A percentile compares a stretch with the other conserved stretches of the same genome.
Conservation (phyloP, 1,284 basidiomycete genomes). For the Fistulinella staudtii region DNA sequence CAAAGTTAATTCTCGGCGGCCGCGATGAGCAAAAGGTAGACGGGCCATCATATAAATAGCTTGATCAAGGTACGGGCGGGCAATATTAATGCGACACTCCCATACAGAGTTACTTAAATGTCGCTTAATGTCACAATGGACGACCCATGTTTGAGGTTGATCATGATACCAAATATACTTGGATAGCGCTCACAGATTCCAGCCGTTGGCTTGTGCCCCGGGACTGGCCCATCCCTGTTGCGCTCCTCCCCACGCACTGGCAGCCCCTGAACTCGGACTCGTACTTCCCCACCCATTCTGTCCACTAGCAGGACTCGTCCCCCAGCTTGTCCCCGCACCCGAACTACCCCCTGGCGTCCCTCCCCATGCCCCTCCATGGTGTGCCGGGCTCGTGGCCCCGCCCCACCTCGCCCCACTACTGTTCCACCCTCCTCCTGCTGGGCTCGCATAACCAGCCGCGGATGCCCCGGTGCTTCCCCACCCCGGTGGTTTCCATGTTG, state of each 20-base stretch:
- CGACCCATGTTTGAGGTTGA: too few relatives aligned
- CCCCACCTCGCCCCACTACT: conserved; percentile 27
- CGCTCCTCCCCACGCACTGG: conserved; percentile 29
- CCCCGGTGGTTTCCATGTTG: conserved; percentile 19
- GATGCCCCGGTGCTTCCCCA: conserved; percentile 24
- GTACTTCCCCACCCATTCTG: conserved; percentile 29
- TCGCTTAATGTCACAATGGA: too few relatives aligned
- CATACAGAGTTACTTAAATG: too few relatives aligned
- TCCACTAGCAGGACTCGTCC: conserved; percentile 41
- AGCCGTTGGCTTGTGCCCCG: conserved; percentile 49
- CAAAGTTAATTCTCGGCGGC: too few relatives aligned
- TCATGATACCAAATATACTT: neutral
- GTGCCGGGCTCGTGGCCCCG: conserved; percentile 29
- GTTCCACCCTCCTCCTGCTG: conserved; percentile 37
- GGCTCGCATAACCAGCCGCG: conserved; percentile 34
- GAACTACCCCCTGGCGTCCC: conserved; percentile 26
- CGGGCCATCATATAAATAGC: neutral
- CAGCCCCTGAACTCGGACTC: conserved; percentile 30
- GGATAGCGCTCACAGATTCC: conserved; percentile 40
- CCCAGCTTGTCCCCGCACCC: conserved; percentile 27
- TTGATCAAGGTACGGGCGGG: neutral
- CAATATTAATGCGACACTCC: too few relatives aligned
- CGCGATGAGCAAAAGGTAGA: too few relatives aligned
- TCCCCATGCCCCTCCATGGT: conserved; percentile 28
- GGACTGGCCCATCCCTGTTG: conserved; percentile 42